These are phyloP conservation scores for Scutellaria baicalensis DNA, from an alignment of 257 asterid species.

Conservation along the genomic window DNA sequence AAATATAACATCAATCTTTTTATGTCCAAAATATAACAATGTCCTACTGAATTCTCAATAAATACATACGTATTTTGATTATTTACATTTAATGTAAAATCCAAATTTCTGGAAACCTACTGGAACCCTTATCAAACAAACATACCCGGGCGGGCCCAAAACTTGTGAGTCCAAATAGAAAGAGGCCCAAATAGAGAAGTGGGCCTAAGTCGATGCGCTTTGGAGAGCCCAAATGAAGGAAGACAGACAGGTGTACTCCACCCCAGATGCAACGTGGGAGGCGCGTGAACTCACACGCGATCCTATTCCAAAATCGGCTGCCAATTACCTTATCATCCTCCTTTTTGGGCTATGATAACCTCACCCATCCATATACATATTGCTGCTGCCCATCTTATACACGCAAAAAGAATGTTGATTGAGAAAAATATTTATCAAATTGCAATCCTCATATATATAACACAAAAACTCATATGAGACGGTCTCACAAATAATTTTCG, in stretches of 20 bases:
- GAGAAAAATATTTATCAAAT: not conserved
- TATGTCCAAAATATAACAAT: no score
- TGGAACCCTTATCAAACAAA: no score
- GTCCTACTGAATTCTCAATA: no score
- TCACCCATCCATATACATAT: conserved; percentile 13
- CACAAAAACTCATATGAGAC: no score
- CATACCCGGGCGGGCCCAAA: no score
- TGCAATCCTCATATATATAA: no score
- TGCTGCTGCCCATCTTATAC: not conserved
- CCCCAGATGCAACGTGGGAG: conserved; percentile 11
- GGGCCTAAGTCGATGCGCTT: conserved; percentile 12
- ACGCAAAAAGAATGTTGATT: no score
- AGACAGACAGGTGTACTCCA: conserved; percentile 25
- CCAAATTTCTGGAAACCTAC: no score
- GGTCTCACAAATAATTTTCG: no score
- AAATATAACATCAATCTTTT: no score
- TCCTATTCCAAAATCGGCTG: conserved; percentile 31
- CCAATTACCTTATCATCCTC: conserved; percentile 32
- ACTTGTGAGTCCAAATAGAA: not conserved
- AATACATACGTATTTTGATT: no score
- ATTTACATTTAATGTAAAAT: no score
- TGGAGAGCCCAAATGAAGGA: not conserved
- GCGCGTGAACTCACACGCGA: conserved; percentile 27
- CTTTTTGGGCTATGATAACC: conserved; percentile 13
- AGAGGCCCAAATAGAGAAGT: not conserved